Conservation (phyloP, 805 yeast species). For the Phaffomyces opuntiae region DNA sequence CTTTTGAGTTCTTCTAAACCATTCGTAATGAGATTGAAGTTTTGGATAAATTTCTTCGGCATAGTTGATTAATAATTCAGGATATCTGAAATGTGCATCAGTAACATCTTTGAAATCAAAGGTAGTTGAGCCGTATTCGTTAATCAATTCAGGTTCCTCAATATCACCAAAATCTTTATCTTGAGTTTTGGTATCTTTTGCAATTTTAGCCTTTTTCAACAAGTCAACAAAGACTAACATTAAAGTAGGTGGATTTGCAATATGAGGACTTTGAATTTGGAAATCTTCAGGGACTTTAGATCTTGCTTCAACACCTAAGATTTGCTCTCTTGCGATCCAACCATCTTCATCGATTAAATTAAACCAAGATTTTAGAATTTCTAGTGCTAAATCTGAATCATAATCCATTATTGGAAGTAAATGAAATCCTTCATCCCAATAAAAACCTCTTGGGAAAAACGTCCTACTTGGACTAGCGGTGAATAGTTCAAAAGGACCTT, state of each 20-base stretch:
- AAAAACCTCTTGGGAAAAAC: slow-evolving; percentile 93
- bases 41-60: slow-evolving; percentile 68
- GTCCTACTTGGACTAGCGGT: slow-evolving; percentile 88
- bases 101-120: slow-evolving; percentile 31
- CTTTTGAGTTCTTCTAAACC: slow-evolving; percentile 76
- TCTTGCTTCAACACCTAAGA: slow-evolving; percentile 86
- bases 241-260: slow-evolving; percentile 94
- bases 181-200: neutral
- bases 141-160: slow-evolving; percentile 25
- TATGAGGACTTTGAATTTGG: slow-evolving; percentile 76
- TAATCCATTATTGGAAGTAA: slow-evolving; percentile 73
- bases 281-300: slow-evolving; percentile 80
- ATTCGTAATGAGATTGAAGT: slow-evolving; percentile 67
- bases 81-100: slow-evolving; percentile 46
- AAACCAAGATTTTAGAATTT: slow-evolving; percentile 85
- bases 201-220: slow-evolving; percentile 36
- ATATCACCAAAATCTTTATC: slow-evolving; percentile 9
- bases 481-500: slow-evolving; percentile 74
- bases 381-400: slow-evolving; percentile 76
- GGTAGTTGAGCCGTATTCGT: slow-evolving; percentile 17
- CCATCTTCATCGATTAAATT: slow-evolving; percentile 80
- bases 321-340: slow-evolving; percentile 96
- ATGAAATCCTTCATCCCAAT: slow-evolving; percentile 99
- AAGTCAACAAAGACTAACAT: slow-evolving; percentile 63
- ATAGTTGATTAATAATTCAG: slow-evolving; percentile 51